Evolutionary conservation across 441 rosid genomes (phyloP), one percentile per base, ranked within the genome.

Genomic region (Adansonia grandidieri): DNA sequence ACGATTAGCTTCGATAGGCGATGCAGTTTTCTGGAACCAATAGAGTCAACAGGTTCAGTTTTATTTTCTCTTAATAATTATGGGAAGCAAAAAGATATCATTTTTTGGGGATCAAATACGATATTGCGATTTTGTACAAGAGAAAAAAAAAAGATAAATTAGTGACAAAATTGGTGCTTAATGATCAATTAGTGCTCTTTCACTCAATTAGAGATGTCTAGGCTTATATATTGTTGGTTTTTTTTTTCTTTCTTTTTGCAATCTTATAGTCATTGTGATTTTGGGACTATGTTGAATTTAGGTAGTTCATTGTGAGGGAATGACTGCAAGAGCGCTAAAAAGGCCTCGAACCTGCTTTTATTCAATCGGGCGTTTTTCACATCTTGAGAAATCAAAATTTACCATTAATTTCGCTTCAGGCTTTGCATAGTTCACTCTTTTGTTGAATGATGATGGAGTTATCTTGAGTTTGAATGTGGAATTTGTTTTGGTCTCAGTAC

Each of bases 1-100:
- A 88, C 20, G 87, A 82, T 32, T 84, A 87, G 75, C 80, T 60
- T n/a, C 70, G 42, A 15, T 44, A 22, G 11, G 42, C 72, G 42
- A 32, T 48, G 24, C 32, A 9, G 11, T 64, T 17, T 73, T 64
- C 19, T 5, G 45, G 40, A 53, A 68, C 58, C 19, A 14, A 8
- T 50, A 24, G 45, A 50, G 24, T 65, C 54, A 54, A 40, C 72
- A 68, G 86, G 82, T 80, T 40, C 10, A 2, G 42, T 32, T 60
- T 63, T 47, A 58, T 22, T 65, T 15, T 61, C 51, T 74, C 54
- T 22, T 58, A 63, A 68, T 9, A 8, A 19, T 19, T 5, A 32
- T 14, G 40, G 72, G 53, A 68, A 68, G 11, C 37, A 10, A 5
- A 19, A 42, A 60, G 6, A 24, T 22, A 60, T 20, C 20, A 60